Percentiles rank a stretch among this genome's conserved stretches.
phyloP scores from a whole-genome alignment of 192 early-diverging fungal genomes.

The Podochytrium sp. region DNA sequence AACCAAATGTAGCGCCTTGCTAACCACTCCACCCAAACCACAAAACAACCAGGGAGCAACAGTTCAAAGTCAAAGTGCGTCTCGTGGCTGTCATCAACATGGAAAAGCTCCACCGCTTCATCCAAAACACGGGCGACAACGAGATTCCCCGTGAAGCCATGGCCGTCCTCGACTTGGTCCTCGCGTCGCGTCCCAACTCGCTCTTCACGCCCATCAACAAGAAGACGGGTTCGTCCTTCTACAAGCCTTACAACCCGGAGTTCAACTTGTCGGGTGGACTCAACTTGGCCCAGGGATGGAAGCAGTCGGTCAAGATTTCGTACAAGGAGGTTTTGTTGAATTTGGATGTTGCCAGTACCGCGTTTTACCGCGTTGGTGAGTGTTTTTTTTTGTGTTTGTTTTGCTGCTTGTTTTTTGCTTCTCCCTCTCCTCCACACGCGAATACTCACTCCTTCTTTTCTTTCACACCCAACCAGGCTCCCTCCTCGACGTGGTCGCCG shows the following conservation, averaged over 20 bases:
- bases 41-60: slow-evolving; percentile 9
- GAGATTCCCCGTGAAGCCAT: slow-evolving; percentile 33
- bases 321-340: slow-evolving; percentile 26
- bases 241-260: slow-evolving; percentile 19
- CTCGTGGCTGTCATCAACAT: slow-evolving; percentile 33
- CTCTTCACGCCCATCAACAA: slow-evolving; percentile 28
- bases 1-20: no score
- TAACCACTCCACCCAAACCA: no score
- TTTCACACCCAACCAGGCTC: background rate
- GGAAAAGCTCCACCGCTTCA: slow-evolving; percentile 25
- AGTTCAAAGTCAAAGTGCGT: slow-evolving; percentile 17
- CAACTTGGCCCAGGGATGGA: slow-evolving; percentile 28
- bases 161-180: slow-evolving; percentile 24
- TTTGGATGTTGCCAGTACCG: slow-evolving; percentile 27
- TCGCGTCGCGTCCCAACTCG: slow-evolving; percentile 15
- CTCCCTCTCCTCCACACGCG: background rate
- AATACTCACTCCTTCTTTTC: no score
- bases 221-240: slow-evolving; percentile 25
- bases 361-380: slow-evolving; percentile 22
- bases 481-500: slow-evolving; percentile 23
- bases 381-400: background rate
- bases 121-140: slow-evolving; percentile 16
- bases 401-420: background rate
- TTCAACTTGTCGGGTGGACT: slow-evolving; percentile 32
- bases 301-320: slow-evolving; percentile 28